Base-by-base conservation (phyloP, 495 filamentous ascomycete species). In the Podospora fimiseda region DNA sequence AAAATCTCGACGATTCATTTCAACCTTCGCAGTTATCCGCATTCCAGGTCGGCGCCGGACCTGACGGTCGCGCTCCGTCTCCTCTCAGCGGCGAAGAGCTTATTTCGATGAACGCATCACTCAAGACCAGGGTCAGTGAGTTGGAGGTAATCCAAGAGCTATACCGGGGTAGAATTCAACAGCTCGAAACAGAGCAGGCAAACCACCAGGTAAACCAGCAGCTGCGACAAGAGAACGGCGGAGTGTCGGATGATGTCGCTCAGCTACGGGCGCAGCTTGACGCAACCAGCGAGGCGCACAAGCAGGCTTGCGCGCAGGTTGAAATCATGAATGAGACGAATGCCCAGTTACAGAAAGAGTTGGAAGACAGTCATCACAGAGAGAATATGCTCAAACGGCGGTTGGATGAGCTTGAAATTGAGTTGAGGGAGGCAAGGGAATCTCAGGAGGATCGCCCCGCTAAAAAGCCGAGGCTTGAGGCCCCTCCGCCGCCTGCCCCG, bases 111-210 rank as follows among this genome's bases (percentile, higher is more conserved):
- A 95, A 95, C 65, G 86, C 86, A 14, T 81, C 80, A 39, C 73
- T 96, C 33, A 93, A 90, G 73, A 96, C 90, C 5, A 84, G 91
- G 21, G 90, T 96, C 43, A 88, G 80, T 60, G 93, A 99, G 66
- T 77, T 99, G 18, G 93, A 99, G 64, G 80, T 99, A 44, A 94
- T 99, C 67, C 95, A 96, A 60, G 89, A 90, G 58, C 77, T 98
- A 21, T 97, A 94, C 74, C 78, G 88, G 24, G 87, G 87, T n/a
- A 83, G 91, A 20, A 86, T 97, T 38, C 79, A 79, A 15, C 89
- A 97, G 63, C 79, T 96, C 1, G n/a, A n/a, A n/a, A n/a, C n/a
- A n/a, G 92, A 98, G 55, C 79, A 85, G 55, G 86, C 85, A 57
- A 87, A 47, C 14, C n/a, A n/a, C n/a, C 44, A 92, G 21, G 51